Conservation (phyloP, 495 filamentous ascomycete genomes). For the Podospora comata region DNA sequence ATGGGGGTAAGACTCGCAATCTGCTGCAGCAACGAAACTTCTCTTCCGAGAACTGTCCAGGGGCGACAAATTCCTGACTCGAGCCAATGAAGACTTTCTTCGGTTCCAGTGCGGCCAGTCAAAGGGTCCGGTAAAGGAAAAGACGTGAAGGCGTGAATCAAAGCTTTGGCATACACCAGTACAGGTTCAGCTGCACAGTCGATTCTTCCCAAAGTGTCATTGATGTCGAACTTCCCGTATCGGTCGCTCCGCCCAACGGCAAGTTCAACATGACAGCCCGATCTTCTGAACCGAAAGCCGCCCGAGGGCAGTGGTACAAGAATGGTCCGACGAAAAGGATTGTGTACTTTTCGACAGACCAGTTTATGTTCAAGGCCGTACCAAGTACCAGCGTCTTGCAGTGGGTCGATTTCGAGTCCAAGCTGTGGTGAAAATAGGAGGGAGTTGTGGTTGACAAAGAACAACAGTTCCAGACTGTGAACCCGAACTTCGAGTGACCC, state of each 20-base stretch:
- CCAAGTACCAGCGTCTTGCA: constrained; percentile 51
- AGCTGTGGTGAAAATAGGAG: constrained; percentile 45
- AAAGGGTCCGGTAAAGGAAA: constrained; percentile 56
- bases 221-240: constrained; percentile 48
- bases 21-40: constrained; percentile 26
- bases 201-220: constrained; percentile 47
- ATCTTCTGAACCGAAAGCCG: constrained; percentile 4
- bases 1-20: constrained; percentile 50
- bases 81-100: constrained; percentile 54
- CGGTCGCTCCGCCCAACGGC: constrained; percentile 14
- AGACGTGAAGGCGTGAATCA: constrained; percentile 59
- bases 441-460: constrained; percentile 29
- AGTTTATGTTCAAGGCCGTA: constrained; percentile 49
- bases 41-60: constrained; percentile 36
- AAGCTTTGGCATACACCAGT: constrained; percentile 50
- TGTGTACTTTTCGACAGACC: constrained; percentile 36
- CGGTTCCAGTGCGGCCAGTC: constrained; percentile 57
- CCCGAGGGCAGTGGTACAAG: constrained; percentile 37
- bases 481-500: constrained; percentile 34
- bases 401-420: constrained; percentile 45
- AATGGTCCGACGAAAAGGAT: constrained; percentile 34
- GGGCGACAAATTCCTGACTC: constrained; percentile 46
- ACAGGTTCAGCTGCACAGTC: constrained; percentile 44
- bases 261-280: constrained; percentile 36
- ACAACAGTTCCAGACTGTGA: constrained; percentile 39